Conservation (phyloP, 2,329 filamentous ascomycete species). For the Camptophora hylomeconis region DNA sequence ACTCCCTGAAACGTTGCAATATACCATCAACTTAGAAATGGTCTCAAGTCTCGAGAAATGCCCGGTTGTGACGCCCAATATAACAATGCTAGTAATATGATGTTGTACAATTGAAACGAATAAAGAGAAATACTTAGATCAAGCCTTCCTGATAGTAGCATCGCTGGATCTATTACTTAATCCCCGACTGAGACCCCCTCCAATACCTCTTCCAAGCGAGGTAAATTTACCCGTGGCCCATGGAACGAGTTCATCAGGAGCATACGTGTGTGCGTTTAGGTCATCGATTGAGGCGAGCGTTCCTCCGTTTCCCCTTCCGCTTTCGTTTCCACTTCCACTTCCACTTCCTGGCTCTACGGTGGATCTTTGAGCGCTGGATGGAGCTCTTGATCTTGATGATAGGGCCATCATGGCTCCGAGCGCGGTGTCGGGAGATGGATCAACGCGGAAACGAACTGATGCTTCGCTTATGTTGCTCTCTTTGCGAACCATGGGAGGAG, state of each 20-base stretch:
- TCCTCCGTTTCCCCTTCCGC: background rate
- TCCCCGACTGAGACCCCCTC: conserved; percentile 29
- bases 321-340: conserved; percentile 1
- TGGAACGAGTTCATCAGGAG: conserved; percentile 13
- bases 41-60: too few species aligned
- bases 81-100: too few species aligned
- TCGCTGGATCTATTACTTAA: conserved; percentile 18
- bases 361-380: background rate
- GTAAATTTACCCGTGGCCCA: conserved; percentile 18
- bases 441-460: background rate
- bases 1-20: too few species aligned
- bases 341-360: background rate
- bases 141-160: conserved; percentile 13
- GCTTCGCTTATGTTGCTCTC: too few species aligned
- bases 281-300: background rate
- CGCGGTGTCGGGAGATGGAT: conserved; percentile 5
- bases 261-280: conserved; percentile 1
- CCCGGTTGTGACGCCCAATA: too few species aligned
- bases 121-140: too few species aligned
- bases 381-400: conserved; percentile 6
- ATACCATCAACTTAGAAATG: too few species aligned
- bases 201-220: conserved; percentile 28
- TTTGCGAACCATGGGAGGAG: too few species aligned
- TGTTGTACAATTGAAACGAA: too few species aligned
- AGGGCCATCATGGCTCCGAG: conserved; percentile 13